Percentiles rank a stretch among this genome's conserved stretches.
phyloP scores from a whole-genome alignment of 2,329 filamentous ascomycete species.

The Sordariomycetes sp. region DNA sequence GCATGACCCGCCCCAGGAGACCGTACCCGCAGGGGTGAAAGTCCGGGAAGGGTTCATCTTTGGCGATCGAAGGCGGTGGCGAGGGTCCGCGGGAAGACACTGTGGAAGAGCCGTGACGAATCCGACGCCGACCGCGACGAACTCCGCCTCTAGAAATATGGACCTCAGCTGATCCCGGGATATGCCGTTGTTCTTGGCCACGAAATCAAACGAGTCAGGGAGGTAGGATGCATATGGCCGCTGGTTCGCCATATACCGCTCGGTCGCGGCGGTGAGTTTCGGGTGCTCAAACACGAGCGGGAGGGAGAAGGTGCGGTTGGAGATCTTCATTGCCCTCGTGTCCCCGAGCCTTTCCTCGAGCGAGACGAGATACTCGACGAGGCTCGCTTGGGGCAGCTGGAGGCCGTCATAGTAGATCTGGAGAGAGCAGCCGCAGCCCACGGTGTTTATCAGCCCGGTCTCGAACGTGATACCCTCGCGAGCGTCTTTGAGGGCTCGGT shows the following conservation, averaged over 20 bases:
- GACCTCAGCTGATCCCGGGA: slow-evolving; percentile 12
- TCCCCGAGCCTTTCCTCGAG: neutral
- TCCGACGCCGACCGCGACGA: slow-evolving; percentile 12
- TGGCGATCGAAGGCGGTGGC: slow-evolving; percentile 10
- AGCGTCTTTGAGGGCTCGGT: neutral
- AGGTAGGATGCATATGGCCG: slow-evolving; percentile 48
- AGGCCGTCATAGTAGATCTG: neutral
- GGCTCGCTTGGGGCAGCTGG: neutral
- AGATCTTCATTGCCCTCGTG: neutral
- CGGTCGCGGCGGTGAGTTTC: slow-evolving; percentile 28
- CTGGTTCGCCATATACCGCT: slow-evolving; percentile 48
- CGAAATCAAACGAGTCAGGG: slow-evolving; percentile 46
- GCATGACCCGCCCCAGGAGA: slow-evolving; percentile 20
- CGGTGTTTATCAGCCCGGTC: neutral
- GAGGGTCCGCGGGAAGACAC: neutral
- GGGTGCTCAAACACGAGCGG: slow-evolving; percentile 15
- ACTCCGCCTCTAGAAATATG: slow-evolving; percentile 14
- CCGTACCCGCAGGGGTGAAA: slow-evolving; percentile 18
- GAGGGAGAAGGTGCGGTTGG: slow-evolving; percentile 7
- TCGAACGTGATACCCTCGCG: neutral
- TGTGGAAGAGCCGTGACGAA: slow-evolving; percentile 23
- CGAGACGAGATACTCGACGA: neutral
- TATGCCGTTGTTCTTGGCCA: slow-evolving; percentile 23
- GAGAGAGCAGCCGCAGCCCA: neutral
- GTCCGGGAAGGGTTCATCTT: slow-evolving; percentile 18